Conservation (phyloP, 176 grass and related monocot species). For the Alopecurus myosuroides region DNA sequence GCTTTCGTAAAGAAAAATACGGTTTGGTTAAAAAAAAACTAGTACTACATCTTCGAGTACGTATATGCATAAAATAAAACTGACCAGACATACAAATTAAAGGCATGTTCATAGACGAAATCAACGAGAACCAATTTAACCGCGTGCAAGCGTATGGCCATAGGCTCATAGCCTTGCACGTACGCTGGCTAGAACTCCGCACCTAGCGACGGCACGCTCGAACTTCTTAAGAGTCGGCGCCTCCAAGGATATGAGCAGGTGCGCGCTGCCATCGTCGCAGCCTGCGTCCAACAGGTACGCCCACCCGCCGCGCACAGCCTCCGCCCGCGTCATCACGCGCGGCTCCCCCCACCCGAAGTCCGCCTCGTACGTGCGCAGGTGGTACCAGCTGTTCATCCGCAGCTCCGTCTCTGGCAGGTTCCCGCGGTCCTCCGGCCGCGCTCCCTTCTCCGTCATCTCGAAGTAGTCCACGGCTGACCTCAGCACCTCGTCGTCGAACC, state of each 20-base stretch:
- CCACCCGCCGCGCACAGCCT: not conserved
- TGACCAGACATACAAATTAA: no score
- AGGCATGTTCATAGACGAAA: no score
- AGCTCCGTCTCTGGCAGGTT: conserved; percentile 3
- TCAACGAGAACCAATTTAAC: not conserved
- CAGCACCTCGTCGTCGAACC: conserved; percentile 32
- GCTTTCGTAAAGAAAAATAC: no score
- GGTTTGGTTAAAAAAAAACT: no score
- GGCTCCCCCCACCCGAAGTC: conserved; percentile 8
- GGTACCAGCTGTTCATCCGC: conserved; percentile 7
- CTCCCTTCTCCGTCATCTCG: not conserved
- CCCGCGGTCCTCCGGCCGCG: not conserved
- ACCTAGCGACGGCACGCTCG: not conserved
- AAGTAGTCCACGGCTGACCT: conserved; percentile 33
- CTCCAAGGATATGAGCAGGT: not conserved
- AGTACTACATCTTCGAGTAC: no score
- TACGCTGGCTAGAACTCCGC: not conserved
- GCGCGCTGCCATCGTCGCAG: not conserved
- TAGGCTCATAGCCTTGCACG: not conserved
- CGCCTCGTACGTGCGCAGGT: not conserved
- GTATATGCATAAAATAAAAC: no score
- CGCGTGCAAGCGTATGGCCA: not conserved
- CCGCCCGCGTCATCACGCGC: not conserved
- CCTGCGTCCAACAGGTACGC: not conserved
- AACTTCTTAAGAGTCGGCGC: not conserved